Evolutionary conservation across 2,329 filamentous ascomycete species (phyloP).

Genomic region (Botrytis fragariae): DNA sequence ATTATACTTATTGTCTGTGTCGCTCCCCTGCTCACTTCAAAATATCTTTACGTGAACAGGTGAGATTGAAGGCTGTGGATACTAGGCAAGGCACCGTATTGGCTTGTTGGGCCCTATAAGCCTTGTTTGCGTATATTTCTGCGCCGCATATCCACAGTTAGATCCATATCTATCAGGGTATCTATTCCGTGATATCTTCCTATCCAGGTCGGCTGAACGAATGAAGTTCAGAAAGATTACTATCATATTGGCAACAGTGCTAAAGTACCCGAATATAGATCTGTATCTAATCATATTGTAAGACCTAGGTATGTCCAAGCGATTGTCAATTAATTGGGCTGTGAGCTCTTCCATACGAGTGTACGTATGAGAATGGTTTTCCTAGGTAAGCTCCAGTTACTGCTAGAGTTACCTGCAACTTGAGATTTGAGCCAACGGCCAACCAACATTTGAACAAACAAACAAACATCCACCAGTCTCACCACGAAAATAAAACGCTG

Average conservation of each 20-base stretch:
- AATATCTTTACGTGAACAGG: constrained; percentile 11
- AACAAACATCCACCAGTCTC: background rate
- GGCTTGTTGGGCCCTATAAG: constrained; percentile 2
- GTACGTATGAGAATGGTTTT: background rate
- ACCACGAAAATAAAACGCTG: background rate
- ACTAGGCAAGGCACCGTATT: background rate
- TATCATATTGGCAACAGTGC: background rate
- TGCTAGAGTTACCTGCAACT: background rate
- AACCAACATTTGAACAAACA: background rate
- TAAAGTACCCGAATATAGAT: background rate
- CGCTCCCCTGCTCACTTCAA: background rate
- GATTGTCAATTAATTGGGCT: background rate
- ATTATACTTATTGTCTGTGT: background rate
- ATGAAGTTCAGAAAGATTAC: background rate
- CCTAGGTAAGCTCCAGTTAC: background rate
- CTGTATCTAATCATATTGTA: background rate
- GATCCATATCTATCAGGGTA: constrained; percentile 4
- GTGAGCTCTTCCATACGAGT: background rate
- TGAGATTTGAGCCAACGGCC: background rate
- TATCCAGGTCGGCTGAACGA: background rate
- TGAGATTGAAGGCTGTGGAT: constrained; percentile 8
- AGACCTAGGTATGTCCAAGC: background rate
- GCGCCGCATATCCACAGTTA: constrained; percentile 1
- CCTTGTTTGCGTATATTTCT: constrained; percentile 2
- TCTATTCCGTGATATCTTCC: background rate